A percentile compares a stretch with the other conserved stretches of the same genome.
These are phyloP conservation scores for Jasminum sambac DNA, from an alignment of 257 asterid genomes.

Conservation along the genomic window DNA sequence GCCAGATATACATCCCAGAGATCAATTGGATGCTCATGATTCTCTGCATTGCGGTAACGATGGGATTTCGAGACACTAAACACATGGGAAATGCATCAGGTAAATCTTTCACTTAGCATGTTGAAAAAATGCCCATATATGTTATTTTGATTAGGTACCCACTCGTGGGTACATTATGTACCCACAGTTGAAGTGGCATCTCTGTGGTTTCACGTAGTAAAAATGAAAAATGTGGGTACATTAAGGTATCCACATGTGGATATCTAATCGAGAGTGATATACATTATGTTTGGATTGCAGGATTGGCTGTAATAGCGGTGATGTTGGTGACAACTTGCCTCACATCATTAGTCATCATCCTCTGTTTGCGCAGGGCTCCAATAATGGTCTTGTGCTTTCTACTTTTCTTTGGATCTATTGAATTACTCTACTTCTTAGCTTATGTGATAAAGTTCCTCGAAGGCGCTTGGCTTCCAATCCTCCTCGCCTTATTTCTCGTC, in stretches of 20 bases:
- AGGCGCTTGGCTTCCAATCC: constrained; percentile 98
- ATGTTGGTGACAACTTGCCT: constrained; percentile 98
- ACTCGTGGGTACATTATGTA: too few species aligned
- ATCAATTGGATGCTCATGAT: constrained; percentile 95
- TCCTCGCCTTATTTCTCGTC: constrained; percentile 88
- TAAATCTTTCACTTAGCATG: constrained; percentile 22
- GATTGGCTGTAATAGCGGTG: constrained; percentile 94
- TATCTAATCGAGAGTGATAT: too few species aligned
- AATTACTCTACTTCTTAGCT: constrained; percentile 85
- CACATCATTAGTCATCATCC: constrained; percentile 83
- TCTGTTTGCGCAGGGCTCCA: constrained; percentile 94
- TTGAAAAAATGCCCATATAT: too few species aligned
- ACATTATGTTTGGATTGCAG: constrained; percentile 36
- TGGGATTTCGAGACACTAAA: constrained; percentile 86
- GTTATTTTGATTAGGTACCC: too few species aligned
- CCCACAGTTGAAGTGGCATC: too few species aligned
- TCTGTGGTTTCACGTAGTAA: too few species aligned
- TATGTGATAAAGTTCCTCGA: constrained; percentile 87
- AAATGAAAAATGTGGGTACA: too few species aligned
- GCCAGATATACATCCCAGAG: constrained; percentile 96
- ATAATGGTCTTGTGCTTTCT: constrained; percentile 70
- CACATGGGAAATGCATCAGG: constrained; percentile 98
- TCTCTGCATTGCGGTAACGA: constrained; percentile 94
- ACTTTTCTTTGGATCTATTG: constrained; percentile 84
- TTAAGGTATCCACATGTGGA: too few species aligned